A percentile compares a stretch with the other conserved stretches of the same genome.
Conservation (phyloP, 805 yeast genomes). For the Spencermartinsiella europaea region DNA sequence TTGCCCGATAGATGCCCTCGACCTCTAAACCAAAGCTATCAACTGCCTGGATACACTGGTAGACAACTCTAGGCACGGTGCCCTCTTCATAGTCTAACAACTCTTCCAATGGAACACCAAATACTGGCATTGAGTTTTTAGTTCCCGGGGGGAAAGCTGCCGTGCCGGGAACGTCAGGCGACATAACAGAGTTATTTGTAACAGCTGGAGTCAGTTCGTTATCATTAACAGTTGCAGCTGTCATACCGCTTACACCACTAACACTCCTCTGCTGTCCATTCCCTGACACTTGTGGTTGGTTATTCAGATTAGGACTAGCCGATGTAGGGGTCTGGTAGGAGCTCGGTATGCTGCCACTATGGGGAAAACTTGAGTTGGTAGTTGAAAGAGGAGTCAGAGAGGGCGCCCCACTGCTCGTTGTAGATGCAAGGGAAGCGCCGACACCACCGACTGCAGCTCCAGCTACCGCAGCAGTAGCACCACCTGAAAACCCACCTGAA, state of each 20-base stretch:
- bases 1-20: conserved; percentile 86
- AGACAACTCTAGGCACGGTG: conserved; percentile 86
- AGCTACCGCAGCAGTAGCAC: background rate
- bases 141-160: conserved; percentile 34
- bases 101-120: conserved; percentile 78
- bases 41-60: conserved; percentile 79
- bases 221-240: conserved; percentile 2
- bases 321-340: background rate
- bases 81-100: conserved; percentile 79
- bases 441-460: background rate
- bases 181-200: background rate
- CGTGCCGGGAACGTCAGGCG: background rate
- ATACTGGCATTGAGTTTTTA: conserved; percentile 44
- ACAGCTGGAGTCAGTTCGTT: conserved; percentile 6
- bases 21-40: conserved; percentile 78
- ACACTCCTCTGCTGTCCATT: background rate
- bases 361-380: background rate
- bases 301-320: background rate
- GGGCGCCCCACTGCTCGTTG: background rate
- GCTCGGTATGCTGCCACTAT: background rate
- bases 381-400: conserved; percentile 1
- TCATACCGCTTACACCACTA: conserved; percentile 6
- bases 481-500: background rate
- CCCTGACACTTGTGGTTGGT: too few relatives aligned
- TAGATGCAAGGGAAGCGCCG: background rate